These are phyloP conservation scores for Carex kokanica DNA, from an alignment of 176 grass and related monocot genomes.

Conservation along the genomic window DNA sequence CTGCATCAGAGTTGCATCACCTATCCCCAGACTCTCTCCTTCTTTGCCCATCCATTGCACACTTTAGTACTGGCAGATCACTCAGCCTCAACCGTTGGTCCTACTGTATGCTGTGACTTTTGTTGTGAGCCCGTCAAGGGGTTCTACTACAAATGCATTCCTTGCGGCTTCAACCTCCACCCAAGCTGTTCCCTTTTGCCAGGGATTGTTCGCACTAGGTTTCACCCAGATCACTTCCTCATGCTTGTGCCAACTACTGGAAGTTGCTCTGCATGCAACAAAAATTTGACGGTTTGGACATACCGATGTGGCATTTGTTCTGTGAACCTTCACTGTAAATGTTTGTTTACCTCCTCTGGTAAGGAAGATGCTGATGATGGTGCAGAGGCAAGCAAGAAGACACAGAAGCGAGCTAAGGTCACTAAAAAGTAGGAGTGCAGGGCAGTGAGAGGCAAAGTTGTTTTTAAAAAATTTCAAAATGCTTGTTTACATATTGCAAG, in stretches of 20 bases:
- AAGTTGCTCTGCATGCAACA: neutral
- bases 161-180: constrained; percentile 2
- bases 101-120: too few relatives aligned
- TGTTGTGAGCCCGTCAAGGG: too few relatives aligned
- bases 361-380: too few relatives aligned
- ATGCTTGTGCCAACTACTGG: neutral
- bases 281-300: neutral
- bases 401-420: too few relatives aligned
- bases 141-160: constrained; percentile 2
- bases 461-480: neutral
- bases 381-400: too few relatives aligned
- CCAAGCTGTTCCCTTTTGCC: neutral
- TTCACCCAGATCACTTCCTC: constrained; percentile 2
- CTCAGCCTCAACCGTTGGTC: too few relatives aligned
- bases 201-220: neutral
- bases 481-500: neutral
- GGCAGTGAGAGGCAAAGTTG: neutral
- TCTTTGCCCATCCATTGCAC: constrained; percentile 13
- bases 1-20: constrained; percentile 13
- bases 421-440: neutral
- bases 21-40: constrained; percentile 1
- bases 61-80: neutral
- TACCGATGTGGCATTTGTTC: constrained; percentile 5
- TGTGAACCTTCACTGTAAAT: constrained; percentile 14
- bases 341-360: neutral